Conservation (phyloP, 305 asterid genomes). For the Fraxinus paxiana region DNA sequence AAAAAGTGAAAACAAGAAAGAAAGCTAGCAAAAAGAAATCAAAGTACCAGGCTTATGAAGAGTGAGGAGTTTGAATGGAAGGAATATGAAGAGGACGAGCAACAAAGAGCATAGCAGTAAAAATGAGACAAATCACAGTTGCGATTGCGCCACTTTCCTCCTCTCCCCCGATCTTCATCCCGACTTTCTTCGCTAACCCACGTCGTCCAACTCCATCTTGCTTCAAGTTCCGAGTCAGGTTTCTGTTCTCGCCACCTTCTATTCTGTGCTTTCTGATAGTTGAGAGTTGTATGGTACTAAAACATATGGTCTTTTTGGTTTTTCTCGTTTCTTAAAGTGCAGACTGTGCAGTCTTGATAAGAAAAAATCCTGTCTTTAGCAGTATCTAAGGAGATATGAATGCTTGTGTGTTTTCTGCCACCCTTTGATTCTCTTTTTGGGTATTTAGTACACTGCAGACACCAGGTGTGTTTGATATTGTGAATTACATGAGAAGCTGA, state of each 20-base stretch:
- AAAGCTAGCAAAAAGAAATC: background rate
- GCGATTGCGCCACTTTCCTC: slow-evolving; percentile 21
- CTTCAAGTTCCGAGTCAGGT: slow-evolving; percentile 41
- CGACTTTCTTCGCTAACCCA: slow-evolving; percentile 20
- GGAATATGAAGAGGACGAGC: background rate
- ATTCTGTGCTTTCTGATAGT: background rate
- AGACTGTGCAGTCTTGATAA: background rate
- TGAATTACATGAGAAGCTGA: background rate
- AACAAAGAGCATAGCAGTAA: background rate
- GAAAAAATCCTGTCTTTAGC: background rate
- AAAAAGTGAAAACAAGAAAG: background rate
- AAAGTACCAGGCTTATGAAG: background rate
- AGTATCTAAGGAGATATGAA: background rate
- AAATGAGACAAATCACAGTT: slow-evolving; percentile 34
- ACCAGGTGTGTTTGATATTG: background rate
- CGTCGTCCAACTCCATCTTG: slow-evolving; percentile 21
- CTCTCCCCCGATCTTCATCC: slow-evolving; percentile 17
- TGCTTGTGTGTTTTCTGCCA: background rate
- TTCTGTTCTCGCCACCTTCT: slow-evolving; percentile 9
- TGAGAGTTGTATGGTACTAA: background rate
- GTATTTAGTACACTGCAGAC: background rate
- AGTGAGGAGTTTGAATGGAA: slow-evolving; percentile 8
- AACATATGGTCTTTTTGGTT: background rate
- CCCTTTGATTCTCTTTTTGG: background rate
- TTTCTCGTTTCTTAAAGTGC: background rate